These are phyloP conservation scores for Entamoeba dispar DNA, from an alignment of 208 protist genomes.

Conservation along the genomic window DNA sequence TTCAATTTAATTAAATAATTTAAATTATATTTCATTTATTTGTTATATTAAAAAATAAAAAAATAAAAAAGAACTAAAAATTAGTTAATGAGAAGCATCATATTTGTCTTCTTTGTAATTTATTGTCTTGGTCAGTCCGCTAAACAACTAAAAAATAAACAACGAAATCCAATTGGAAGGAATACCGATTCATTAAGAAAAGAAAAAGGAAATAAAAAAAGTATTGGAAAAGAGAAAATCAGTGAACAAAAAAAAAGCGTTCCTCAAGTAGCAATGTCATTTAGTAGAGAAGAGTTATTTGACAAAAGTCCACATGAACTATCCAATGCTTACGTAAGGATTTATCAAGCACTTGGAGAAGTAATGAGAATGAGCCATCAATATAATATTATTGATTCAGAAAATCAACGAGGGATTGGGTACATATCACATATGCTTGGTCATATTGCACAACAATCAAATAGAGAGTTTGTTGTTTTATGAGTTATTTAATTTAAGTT, in stretches of 20 bases:
- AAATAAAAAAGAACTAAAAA: no score
- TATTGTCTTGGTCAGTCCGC: no score
- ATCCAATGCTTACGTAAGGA: not conserved
- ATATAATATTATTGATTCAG: not conserved
- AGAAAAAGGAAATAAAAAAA: not conserved
- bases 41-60: no score
- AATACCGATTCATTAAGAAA: not conserved
- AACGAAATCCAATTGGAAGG: no score
- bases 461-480: not conserved
- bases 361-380: not conserved
- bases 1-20: no score
- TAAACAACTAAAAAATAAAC: no score
- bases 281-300: not conserved
- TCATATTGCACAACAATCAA: not conserved
- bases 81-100: no score
- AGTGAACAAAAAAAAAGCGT: not conserved
- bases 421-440: not conserved
- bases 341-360: not conserved
- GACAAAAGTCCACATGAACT: not conserved
- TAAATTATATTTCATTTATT: no score
- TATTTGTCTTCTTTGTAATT: no score
- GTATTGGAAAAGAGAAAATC: not conserved
- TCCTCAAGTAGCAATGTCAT: not conserved
- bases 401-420: not conserved
- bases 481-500: not conserved